A percentile compares a stretch with the other conserved stretches of the same genome.
These are phyloP conservation scores for Saccharomycopsis olivae DNA, from an alignment of 805 yeast species.

Conservation along the genomic window DNA sequence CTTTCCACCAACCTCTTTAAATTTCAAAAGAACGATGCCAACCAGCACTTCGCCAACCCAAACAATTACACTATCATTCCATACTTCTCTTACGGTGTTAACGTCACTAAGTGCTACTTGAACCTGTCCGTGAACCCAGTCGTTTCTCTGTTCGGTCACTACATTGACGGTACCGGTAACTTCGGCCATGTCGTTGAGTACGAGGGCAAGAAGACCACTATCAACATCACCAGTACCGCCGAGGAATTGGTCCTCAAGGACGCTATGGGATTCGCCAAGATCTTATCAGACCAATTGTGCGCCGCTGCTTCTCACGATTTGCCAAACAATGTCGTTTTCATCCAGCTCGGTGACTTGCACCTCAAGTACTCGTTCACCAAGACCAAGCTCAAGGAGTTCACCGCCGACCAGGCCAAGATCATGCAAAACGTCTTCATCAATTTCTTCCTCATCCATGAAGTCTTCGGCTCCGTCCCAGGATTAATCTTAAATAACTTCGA, in stretches of 20 bases:
- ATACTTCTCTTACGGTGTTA: conserved; percentile 16
- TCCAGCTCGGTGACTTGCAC: conserved; percentile 14
- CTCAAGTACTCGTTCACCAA: conserved; percentile 5
- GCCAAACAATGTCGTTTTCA: conserved; percentile 12
- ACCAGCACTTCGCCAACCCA: conserved; percentile 14
- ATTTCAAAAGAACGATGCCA: conserved; percentile 8
- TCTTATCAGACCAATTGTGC: conserved; percentile 1
- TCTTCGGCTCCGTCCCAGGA: conserved; percentile 16
- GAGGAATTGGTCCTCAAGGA: conserved; percentile 8
- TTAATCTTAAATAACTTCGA: conserved; percentile 15
- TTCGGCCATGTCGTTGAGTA: conserved; percentile 4
- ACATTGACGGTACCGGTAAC: background rate
- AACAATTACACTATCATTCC: conserved; percentile 14
- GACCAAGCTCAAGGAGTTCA: conserved; percentile 1
- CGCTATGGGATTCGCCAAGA: conserved; percentile 1
- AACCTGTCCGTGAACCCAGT: background rate
- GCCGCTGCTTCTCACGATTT: conserved; percentile 13
- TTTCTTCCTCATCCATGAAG: conserved; percentile 9
- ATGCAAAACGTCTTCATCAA: conserved; percentile 6
- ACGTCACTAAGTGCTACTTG: conserved; percentile 8
- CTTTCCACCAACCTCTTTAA: background rate
- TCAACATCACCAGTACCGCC: conserved; percentile 13
- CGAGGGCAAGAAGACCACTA: conserved; percentile 8
- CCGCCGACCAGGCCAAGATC: conserved; percentile 6
- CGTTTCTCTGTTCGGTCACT: conserved; percentile 9